phyloP scores from a whole-genome alignment of 176 grass and related monocot species.

The Juncus effusus region DNA sequence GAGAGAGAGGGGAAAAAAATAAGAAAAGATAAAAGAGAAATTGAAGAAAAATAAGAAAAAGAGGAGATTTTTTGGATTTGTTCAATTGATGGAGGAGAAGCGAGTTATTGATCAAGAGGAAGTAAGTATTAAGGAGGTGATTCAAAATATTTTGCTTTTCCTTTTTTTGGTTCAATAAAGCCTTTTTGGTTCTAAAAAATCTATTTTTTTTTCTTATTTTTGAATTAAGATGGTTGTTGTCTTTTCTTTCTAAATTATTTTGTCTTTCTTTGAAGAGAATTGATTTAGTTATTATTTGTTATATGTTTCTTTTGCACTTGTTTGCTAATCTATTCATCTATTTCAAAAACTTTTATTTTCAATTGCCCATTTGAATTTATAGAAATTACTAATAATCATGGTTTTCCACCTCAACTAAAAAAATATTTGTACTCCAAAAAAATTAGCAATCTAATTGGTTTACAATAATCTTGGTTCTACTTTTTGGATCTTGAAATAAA shows the following conservation, averaged over 20 bases:
- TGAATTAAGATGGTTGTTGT: too few relatives aligned
- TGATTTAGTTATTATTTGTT: neutral
- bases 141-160: neutral
- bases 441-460: too few relatives aligned
- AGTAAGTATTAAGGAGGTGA: constrained; percentile 18
- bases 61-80: neutral
- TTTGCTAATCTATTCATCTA: neutral
- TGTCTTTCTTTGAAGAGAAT: neutral
- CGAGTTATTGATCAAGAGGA: constrained; percentile 14
- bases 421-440: too few relatives aligned
- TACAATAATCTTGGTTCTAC: too few relatives aligned
- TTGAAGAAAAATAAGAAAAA: neutral
- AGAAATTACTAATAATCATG: too few relatives aligned
- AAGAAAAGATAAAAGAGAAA: neutral
- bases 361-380: neutral
- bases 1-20: neutral
- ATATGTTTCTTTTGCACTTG: neutral
- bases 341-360: neutral
- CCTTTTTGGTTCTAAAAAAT: neutral
- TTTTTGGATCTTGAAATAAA: too few relatives aligned
- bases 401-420: too few relatives aligned
- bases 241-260: too few relatives aligned
- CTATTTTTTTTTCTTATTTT: constrained; percentile 1
- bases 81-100: constrained; percentile 5
- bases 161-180: neutral